Base-by-base conservation (phyloP, 1,284 basidiomycete genomes). In the Puccinia sorghi region DNA sequence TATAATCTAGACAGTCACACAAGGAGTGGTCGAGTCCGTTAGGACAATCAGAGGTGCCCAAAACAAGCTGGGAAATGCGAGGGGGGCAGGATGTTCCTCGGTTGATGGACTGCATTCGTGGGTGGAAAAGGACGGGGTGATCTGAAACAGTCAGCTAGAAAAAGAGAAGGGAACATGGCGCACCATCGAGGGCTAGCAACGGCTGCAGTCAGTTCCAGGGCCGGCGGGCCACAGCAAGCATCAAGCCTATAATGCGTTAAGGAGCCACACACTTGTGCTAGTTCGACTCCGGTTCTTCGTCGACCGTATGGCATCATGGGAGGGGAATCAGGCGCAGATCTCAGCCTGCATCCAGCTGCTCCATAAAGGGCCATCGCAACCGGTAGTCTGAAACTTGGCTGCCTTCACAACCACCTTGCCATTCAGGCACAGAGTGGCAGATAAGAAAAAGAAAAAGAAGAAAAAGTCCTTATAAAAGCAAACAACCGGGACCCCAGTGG, bases 61-160 rank as follows among this genome's bases (percentile, higher is more conserved):
- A 48, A 66, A 46, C n/a, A n/a, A n/a, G n/a, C n/a, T n/a, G n/a
- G n/a, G n/a, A 48, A 66, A 37, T 59, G 22, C 25, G 13, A n/a
- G n/a, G 39, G 22, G n/a, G n/a, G n/a, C n/a, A n/a, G n/a, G n/a
- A n/a, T n/a, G n/a, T 48, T 2, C 64, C 64, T 66, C 64, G 64
- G 64, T 66, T 66, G 64, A 66, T 66, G 41, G 64, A 43, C 57
- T 61, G 32, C 57, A 61, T 61, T n/a, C 27, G 56, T n/a, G n/a
- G n/a, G 25, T 27, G 56, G 8, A 37, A 37, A 59, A 59, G 56
- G 27, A 43, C 8, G 9, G 17, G 32, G 37, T 27, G 22, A 64
- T 15, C 8, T 32, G 46, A 66, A 66, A 66, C 64, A 22, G 5
- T 9, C 13, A 50, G 41, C 9, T 15, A 20, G 37, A 64, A 46